Evolutionary conservation across 2,329 filamentous ascomycete genomes (phyloP), one percentile per base, ranked within the genome.

Genomic region (Neopestalotiopsis sp.): DNA sequence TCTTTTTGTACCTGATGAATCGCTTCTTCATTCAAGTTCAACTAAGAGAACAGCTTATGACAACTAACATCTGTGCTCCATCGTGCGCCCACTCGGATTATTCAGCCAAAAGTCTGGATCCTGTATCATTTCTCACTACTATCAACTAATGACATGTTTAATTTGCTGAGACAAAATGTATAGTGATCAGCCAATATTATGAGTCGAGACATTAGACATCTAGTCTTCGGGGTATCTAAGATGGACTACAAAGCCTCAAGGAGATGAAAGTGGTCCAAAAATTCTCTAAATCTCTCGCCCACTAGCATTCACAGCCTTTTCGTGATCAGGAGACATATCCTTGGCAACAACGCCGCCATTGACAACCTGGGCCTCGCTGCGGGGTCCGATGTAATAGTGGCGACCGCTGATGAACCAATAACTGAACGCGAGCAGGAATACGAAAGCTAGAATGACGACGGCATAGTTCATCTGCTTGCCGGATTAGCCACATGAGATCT

Each of bases 381-480:
- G 76, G 2, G 85, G 85, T 6, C 85, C 86, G 4, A 81, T 84
- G 76, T 87, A 88, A 73, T 82, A 84, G 62, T 79, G 80, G 63
- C 79, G 79, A 53, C 85, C 86, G 5, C 75, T 72, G 65, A 81
- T 71, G 69, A 77, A 83, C 85, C 85, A 88, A 74, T 84, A 87
- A 13, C 78, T 53, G 24, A 78, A 71, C 0, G 86, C 78, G 70
- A 84, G 77, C 34, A 82, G 28, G 28, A 86, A 77, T 56, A 87
- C 85, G 53, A 81, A 81, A 4, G 75, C 80, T 53, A 87, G 73
- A 72, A 86, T 86, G 13, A 83, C 85, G 42, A 82, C 79, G n/a
- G 86, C 85, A 73, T 87, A 88, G 77, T 88, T 88, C 86, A 88
- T 88, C 81, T 84, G 68, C 4, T 40, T 28, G 14, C 30, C 61